Percentiles rank a stretch among this genome's conserved stretches.
Conservation (phyloP, 129 eudicot genomes). For the Kitagawia praeruptora region DNA sequence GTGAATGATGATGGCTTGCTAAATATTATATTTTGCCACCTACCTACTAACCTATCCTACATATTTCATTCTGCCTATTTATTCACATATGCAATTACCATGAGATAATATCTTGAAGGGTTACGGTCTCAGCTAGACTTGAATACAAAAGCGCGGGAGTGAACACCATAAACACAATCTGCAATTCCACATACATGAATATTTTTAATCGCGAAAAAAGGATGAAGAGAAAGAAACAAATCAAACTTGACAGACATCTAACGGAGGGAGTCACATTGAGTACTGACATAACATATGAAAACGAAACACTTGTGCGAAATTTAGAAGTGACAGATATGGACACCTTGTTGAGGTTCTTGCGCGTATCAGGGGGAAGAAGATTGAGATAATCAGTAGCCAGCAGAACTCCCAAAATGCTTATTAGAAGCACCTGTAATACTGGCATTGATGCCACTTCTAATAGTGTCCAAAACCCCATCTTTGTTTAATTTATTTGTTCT, state of each 20-base stretch:
- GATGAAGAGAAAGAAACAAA: neutral
- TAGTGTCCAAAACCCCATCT: slow-evolving; percentile 40
- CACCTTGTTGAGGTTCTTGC: slow-evolving; percentile 43
- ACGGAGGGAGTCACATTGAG: neutral
- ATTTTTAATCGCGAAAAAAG: neutral
- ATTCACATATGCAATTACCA: slow-evolving; percentile 29
- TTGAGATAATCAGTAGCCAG: slow-evolving; percentile 48
- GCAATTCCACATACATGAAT: neutral
- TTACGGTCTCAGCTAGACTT: slow-evolving; percentile 70
- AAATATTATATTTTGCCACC: neutral
- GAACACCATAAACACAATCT: slow-evolving; percentile 75
- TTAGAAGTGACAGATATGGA: neutral
- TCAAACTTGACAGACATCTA: neutral
- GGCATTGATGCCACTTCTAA: slow-evolving; percentile 50
- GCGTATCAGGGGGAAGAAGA: slow-evolving; percentile 31
- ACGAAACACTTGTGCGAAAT: neutral
- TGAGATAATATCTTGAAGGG: slow-evolving; percentile 62
- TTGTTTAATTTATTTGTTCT: neutral
- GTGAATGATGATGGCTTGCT: neutral
- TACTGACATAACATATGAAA: neutral
- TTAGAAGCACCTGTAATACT: slow-evolving; percentile 35
- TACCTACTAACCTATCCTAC: neutral
- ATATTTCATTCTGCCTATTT: neutral
- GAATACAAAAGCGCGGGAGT: slow-evolving; percentile 73
- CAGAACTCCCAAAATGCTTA: slow-evolving; percentile 32